Evolutionary conservation across 768 basidiomycete species (phyloP).

Genomic region (Rickenella mellea): DNA sequence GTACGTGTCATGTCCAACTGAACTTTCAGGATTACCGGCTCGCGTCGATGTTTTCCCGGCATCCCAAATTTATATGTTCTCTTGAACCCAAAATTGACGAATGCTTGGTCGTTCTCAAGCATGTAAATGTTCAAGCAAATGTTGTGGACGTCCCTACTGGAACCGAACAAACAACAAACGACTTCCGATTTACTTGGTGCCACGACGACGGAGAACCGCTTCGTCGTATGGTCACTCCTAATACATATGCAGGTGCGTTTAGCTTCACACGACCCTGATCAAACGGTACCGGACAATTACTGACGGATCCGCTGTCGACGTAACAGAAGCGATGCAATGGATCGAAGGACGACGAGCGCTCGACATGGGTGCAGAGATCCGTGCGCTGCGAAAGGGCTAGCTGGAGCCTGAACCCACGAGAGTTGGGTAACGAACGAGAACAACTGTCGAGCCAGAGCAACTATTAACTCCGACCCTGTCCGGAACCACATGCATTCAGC

Average conservation of each 20-base stretch:
- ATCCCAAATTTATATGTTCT: not conserved
- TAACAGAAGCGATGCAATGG: slow-evolving; percentile 84
- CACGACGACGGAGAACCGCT: slow-evolving; percentile 23
- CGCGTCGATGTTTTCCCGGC: not conserved
- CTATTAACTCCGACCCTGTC: no score
- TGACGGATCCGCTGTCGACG: slow-evolving; percentile 12
- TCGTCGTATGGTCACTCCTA: slow-evolving; percentile 46
- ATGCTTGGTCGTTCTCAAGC: slow-evolving; percentile 27
- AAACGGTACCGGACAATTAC: slow-evolving; percentile 13
- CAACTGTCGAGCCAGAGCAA: no score
- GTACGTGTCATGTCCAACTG: slow-evolving; percentile 30
- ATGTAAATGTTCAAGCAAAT: slow-evolving; percentile 62
- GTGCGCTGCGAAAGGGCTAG: slow-evolving; percentile 18
- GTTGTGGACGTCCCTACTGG: slow-evolving; percentile 64
- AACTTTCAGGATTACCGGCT: not conserved
- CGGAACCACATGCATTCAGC: no score
- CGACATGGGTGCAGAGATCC: slow-evolving; percentile 60
- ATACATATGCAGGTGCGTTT: slow-evolving; percentile 60
- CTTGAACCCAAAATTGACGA: not conserved
- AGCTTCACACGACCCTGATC: slow-evolving; percentile 7
- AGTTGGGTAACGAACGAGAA: no score
- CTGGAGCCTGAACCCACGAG: not conserved
- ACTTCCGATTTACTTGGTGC: slow-evolving; percentile 71
- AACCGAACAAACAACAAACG: slow-evolving; percentile 56
- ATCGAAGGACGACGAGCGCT: slow-evolving; percentile 69